Evolutionary conservation across 768 basidiomycete genomes (phyloP), one percentile per base, ranked within the genome.

Genomic region (Cystofilobasidium macerans): DNA sequence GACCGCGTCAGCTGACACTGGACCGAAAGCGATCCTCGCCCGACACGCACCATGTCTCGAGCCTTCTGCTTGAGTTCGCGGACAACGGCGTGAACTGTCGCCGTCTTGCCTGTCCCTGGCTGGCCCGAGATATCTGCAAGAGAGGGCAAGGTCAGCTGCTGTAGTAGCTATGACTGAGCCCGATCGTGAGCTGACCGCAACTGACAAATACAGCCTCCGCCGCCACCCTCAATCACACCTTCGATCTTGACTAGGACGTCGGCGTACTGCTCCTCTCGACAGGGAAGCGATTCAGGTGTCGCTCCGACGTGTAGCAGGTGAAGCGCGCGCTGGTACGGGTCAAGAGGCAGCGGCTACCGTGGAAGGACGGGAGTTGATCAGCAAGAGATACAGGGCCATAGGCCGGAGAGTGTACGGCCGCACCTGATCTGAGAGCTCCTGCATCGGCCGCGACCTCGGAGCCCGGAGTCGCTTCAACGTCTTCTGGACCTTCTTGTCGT

Each of bases 81-180:
- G 36, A 98, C 83, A 30, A 95, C 86, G 0, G 87, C 88, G 71
- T 97, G 93, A 0, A 98, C 92, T 0, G 95, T 98, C 0, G 95
- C 95, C 0, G 95, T 99, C 78, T 98, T 99, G 12, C 95, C 94
- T 2, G 94, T 98, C 9, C 95, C 94, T n/a, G 94, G 95, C 9
- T 97, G 91, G 12, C 95, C 94, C 9, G 93, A 92, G 57, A 98
- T 95, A 76, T 98, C 93, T 97, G 45, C 18, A 66, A 51, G 36
- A 32, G 9, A n/a, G 40, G 33, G 16, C 24, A 9, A 45, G 45
- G 45, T 47, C 14, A 47, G 32, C 58, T 38, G 24, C 57, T 62
- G 30, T 65, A n/a, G 35, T 93, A 76, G 95, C 91, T 94, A 48
- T 12, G 62, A 16, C 68, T 38, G n/a, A 30, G 7, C 20, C n/a